Evolutionary conservation across 2,329 filamentous ascomycete species (phyloP).

Genomic region (Bipolaris gigantea): DNA sequence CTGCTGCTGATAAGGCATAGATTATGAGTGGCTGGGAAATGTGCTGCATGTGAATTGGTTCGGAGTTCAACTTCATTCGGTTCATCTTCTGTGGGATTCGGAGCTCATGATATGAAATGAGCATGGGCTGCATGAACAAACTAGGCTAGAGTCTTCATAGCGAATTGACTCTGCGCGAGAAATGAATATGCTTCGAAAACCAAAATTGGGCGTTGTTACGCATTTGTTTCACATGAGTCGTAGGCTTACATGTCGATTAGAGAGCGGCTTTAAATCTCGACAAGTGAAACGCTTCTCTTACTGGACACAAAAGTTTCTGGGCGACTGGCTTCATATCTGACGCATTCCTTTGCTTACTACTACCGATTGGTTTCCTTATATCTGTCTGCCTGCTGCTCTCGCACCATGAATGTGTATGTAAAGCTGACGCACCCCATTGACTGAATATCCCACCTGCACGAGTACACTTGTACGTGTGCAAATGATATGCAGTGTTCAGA

Average conservation of each 20-base stretch:
- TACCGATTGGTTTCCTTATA: not conserved
- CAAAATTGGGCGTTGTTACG: not conserved
- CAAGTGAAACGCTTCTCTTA: not conserved
- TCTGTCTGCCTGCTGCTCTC: not conserved
- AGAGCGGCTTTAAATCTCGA: not conserved
- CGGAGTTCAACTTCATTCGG: constrained; percentile 27
- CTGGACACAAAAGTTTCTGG: not conserved
- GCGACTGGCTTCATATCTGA: not conserved
- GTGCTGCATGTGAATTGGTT: constrained; percentile 15
- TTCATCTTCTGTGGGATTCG: constrained; percentile 19
- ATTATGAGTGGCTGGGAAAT: constrained; percentile 12
- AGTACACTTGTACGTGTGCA: not conserved
- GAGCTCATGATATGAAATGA: constrained; percentile 15
- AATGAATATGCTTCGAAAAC: constrained; percentile 17
- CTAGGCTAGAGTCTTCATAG: constrained; percentile 12
- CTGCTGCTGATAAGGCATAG: constrained; percentile 45
- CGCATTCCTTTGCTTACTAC: not conserved
- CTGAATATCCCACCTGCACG: not conserved
- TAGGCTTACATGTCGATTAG: not conserved
- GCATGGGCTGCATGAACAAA: constrained; percentile 15
- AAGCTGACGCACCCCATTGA: not conserved
- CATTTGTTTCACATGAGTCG: not conserved
- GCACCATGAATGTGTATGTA: not conserved
- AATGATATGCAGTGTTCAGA: not conserved
- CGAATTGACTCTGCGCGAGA: constrained; percentile 14